Evolutionary conservation across 192 early-diverging fungal genomes (phyloP).

Genomic region (Allomyces arbusculus): DNA sequence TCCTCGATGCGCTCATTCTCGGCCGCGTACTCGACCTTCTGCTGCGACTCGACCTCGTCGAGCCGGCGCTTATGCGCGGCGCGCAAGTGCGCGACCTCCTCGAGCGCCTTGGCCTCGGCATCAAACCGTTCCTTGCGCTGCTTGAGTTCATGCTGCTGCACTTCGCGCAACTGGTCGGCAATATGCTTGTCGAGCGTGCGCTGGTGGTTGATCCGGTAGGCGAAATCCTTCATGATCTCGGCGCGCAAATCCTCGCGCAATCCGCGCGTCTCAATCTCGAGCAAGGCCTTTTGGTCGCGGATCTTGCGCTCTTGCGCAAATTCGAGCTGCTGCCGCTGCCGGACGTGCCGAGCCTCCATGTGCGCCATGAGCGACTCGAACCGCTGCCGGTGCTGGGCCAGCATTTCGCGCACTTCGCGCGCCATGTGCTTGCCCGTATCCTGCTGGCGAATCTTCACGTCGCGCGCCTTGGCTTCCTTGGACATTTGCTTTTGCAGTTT

Average conservation of each 20-base stretch:
- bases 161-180: constrained; percentile 16
- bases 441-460: background rate
- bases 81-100: constrained; percentile 4
- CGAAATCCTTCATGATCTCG: background rate
- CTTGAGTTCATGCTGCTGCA: constrained; percentile 15
- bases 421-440: background rate
- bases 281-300: constrained; percentile 4
- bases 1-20: constrained; percentile 8
- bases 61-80: constrained; percentile 3
- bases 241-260: background rate
- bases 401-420: constrained; percentile 4
- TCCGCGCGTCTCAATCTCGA: constrained; percentile 7
- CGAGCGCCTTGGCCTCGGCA: constrained; percentile 8
- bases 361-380: constrained; percentile 10
- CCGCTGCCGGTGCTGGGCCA: constrained; percentile 3
- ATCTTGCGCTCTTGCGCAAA: constrained; percentile 7
- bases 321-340: constrained; percentile 10
- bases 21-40: constrained; percentile 11
- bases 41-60: constrained; percentile 6
- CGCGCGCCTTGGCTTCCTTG: background rate
- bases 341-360: constrained; percentile 12
- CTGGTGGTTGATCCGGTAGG: background rate
- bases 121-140: constrained; percentile 15
- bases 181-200: constrained; percentile 7
- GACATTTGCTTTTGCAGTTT: background rate